These are phyloP conservation scores for Fusarium xyrophilum DNA, from an alignment of 2,329 filamentous ascomycete genomes.

Conservation along the genomic window DNA sequence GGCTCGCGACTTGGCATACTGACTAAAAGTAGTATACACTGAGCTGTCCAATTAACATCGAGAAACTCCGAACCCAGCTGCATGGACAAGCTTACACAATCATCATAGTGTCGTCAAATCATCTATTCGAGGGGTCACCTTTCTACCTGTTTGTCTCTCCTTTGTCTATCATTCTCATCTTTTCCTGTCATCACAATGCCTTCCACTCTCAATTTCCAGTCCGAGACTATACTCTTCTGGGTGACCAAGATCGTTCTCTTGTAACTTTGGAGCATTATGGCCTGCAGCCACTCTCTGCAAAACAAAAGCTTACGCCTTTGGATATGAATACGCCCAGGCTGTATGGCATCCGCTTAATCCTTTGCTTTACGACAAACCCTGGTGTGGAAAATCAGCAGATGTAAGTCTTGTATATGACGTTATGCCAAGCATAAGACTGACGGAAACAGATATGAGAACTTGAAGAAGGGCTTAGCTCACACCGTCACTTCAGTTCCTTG, in stretches of 20 bases:
- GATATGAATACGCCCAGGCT: neutral
- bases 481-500: neutral
- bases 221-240: no score
- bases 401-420: neutral
- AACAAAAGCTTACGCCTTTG: neutral
- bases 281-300: neutral
- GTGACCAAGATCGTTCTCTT: neutral
- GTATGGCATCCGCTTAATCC: neutral
- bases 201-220: neutral
- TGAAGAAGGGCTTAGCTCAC: neutral
- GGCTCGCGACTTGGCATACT: neutral
- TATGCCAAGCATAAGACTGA: neutral
- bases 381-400: neutral
- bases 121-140: neutral
- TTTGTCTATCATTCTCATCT: neutral
- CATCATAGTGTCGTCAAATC: neutral
- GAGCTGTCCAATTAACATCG: neutral
- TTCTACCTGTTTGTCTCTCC: fast-evolving
- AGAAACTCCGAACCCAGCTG: neutral
- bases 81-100: no score
- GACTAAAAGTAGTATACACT: neutral
- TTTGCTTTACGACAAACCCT: neutral
- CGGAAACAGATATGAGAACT: neutral
- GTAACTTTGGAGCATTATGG: neutral
- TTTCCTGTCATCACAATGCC: neutral